These are phyloP conservation scores for Thelonectria rubi DNA, from an alignment of 2,329 filamentous ascomycete species.

Conservation along the genomic window DNA sequence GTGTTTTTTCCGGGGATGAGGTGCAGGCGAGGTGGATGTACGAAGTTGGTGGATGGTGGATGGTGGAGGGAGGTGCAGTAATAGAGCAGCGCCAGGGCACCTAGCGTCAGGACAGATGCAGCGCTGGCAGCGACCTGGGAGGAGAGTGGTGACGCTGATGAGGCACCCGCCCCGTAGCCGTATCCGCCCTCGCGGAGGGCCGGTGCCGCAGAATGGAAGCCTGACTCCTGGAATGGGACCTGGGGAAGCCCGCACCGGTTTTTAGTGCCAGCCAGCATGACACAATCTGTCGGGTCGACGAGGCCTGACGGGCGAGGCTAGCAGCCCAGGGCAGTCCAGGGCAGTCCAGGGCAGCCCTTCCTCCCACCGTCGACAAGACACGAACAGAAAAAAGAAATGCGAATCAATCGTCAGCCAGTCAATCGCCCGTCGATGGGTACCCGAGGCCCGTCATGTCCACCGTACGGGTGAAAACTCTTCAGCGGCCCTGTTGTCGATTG, in stretches of 20 bases:
- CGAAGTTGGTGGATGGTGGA: constrained; percentile 35
- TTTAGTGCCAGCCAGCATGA: constrained; percentile 44
- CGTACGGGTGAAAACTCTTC: not conserved
- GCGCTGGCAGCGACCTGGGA: constrained; percentile 11
- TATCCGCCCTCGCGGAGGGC: constrained; percentile 36
- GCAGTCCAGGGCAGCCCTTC: too few relatives aligned
- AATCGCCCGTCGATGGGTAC: not conserved
- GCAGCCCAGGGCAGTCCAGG: too few relatives aligned
- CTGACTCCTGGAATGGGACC: constrained; percentile 27
- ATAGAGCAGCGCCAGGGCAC: not conserved
- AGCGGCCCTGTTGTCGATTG: too few relatives aligned
- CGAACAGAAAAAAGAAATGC: not conserved
- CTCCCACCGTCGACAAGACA: not conserved
- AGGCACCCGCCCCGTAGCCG: constrained; percentile 6
- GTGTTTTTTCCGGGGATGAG: constrained; percentile 16
- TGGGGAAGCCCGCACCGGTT: constrained; percentile 42
- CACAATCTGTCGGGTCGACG: constrained; percentile 47
- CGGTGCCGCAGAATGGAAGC: constrained; percentile 24
- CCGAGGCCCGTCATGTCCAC: not conserved
- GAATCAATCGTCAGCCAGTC: not conserved
- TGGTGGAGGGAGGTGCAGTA: constrained; percentile 21
- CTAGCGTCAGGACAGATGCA: constrained; percentile 29
- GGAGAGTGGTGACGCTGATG: constrained; percentile 36
- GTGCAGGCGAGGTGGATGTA: constrained; percentile 30
- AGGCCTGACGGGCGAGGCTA: too few relatives aligned